Evolutionary conservation across 1,284 basidiomycete species (phyloP), one percentile per base, ranked within the genome.

Genomic region (Tetrapyrgos nigripes): DNA sequence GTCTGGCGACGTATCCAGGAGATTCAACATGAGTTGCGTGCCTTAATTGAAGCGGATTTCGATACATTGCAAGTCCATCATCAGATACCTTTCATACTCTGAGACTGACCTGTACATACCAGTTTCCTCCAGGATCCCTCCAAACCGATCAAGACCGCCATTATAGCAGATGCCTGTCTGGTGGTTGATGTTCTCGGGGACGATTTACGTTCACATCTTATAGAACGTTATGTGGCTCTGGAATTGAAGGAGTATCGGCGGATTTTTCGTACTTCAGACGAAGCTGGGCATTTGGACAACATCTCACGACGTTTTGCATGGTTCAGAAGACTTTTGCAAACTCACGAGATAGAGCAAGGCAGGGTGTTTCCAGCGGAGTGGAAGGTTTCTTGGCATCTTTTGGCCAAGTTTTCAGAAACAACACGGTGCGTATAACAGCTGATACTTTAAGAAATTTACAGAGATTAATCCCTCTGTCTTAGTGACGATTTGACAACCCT

Each of bases 211-310:
- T 80, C 76, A 26, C 87, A 92, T 53, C 84, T 98, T 53, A 82
- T 99, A 23, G 94, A 97, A 55, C 91, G 95, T 60, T 98, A 98
- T 70, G 89, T 94, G 45, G 87, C 90, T 11, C 83, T 96, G 10
- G 94, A 98, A 71, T 83, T 99, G 29, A 93, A 95, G 69, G 97
- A 99, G 73, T 99, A 99, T 71, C 89, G 96, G 11, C 89, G 96
- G 17, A 97, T 99, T 70, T 99, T 99, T 77, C 88, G 93, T 60
- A 84, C 90, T 3, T 89, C 88, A 1, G 94, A 97, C 67, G 96
- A 98, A 76, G 92, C 97, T 0, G 97, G 97, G 1, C 95, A 98
- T 71, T 82, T 99, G 46, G 97, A 99, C 76, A 99, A 99, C 64
- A 85, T 98, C 4, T 87, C 93, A 0, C 83, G 97, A 17, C 86